Evolutionary conservation across 108 stramenopile species (phyloP), one percentile per base, ranked within the genome.

Genomic region (Pseudonitzschia pungens): DNA sequence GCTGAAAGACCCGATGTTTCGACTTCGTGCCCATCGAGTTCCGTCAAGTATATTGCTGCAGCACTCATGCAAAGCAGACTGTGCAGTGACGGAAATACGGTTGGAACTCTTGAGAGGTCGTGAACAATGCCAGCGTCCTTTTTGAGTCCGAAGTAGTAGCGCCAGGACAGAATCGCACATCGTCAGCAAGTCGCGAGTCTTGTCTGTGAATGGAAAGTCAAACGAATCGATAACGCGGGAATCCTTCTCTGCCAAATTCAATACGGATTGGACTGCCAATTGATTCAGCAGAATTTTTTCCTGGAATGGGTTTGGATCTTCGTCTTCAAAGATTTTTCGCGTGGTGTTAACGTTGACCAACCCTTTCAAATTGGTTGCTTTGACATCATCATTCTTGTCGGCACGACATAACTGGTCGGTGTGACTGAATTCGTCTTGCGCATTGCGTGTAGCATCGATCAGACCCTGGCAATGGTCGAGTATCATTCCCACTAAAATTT

Each of bases 291-390:
- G 21, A 7, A 83, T 51, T 24, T n/a, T 40, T 60, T 88, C 87
- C 36, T 75, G 36, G 56, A 60, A 82, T 0, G 80, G 73, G 52
- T 88, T 88, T 21, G 77, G 74, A 28, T 84, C 85, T 76, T 89
- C 88, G 20, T 76, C 81, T 65, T 89, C 88, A 60, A 89, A 89
- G 48, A 89, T 89, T 55, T 79, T 81, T 31, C 88, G 74, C 43
- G 60, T 68, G 3, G 75, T 70, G 31, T 59, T 52, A 18, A 60
- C 55, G 27, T 67, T 67, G 45, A 42, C 54, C 54, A 66, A 15
- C 53, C 52, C 53, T 80, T 77, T 14, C 29, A 33, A 27, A 16
- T 51, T 52, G 16, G 54, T 32, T 36, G 50, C n/a, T 1, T 51
- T 10, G 2, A n/a, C 9, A 27, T 26, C 57, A 58, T 40, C 36